Evolutionary conservation across 1,284 basidiomycete genomes (phyloP), one percentile per base, ranked within the genome.

Genomic region (Tilletia setariae): DNA sequence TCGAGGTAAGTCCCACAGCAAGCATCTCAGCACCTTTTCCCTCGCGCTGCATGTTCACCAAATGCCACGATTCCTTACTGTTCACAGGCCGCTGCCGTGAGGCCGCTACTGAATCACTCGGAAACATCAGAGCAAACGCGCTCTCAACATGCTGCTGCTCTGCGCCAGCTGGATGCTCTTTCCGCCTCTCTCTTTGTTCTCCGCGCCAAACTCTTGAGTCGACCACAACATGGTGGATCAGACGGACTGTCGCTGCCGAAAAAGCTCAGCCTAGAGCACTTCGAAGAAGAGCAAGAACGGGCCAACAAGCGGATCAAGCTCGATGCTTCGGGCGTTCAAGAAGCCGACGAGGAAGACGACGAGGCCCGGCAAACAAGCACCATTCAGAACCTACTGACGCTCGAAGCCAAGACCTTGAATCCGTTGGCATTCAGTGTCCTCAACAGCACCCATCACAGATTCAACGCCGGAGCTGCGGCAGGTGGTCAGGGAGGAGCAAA

Each of bases 391-490:
- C 63, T 79, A 13, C 28, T 63, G 28, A 43, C 61, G 2, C 70
- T 72, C 56, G 75, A 76, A 13, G 42, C 63, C 0, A 46, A 67
- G 1, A 21, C 65, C 1, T 70, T 63, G 6, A 13, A 75, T 25
- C 66, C 70, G 4, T 61, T 68, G 0, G 71, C 75, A 1, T 65
- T 68, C 9, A 32, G 47, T 23, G 68, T 80, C 2, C 69, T 80
- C 19, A 70, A 72, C 56, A 75, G 76, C 44, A 78, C 77, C 76
- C 74, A 71, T 62, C 53, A 68, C 40, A 77, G 76, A 68, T 71
- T 78, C 25, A 72, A 63, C 69, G 19, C 69, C 68, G 23, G 71
- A 70, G 19, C 15, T 0, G 68, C 75, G 1, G 70, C 74, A 16
- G 70, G 65, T 2, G 68, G 65, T 49, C 65, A 69, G 35, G 72